Evolutionary conservation across 2,329 filamentous ascomycete genomes (phyloP), one percentile per base, ranked within the genome.

Genomic region (Penicillium freii): DNA sequence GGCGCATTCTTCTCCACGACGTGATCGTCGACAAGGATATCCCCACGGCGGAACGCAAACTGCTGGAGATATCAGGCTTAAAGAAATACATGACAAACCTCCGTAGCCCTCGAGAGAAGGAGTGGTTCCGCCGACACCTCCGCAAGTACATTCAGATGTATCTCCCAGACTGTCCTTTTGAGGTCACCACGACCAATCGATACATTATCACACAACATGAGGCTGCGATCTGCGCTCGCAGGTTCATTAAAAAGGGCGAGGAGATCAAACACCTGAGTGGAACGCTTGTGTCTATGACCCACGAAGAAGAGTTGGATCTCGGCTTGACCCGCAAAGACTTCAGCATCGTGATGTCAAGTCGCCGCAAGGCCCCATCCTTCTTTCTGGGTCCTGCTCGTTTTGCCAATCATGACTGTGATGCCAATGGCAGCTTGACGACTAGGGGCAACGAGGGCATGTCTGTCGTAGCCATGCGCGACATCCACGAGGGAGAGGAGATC

Each of bases 301-400:
- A 90, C 33, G 90, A 96, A 71, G 93, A 99, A 73, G 94, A 97
- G 71, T 83, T 86, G 60, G 86, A 90, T 56, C 84, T 97, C 57
- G 89, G 91, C 27, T 76, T 87, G 62, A 88, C 87, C 58, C 89
- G 94, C 71, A 92, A 93, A 70, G 94, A 99, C 71, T 99, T 99
- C 73, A 97, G 92, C 73, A 92, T 99, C 62, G 92, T 99, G 33
- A 90, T 97, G 70, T 96, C 92, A 61, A 93, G 91, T 64, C 84
- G 94, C 57, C 93, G 90, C 76, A 97, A 96, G 76, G 88, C 88
- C 59, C 89, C 92, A 31, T 96, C 91, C 51, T 80, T 99, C 42
- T 97, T 99, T 71, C 87, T 99, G 71, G 94, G 94, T 0, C 95
- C 94, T 8, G 94, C 94, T 34, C 87, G 94, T 50, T 97, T 99